Base-by-base conservation (phyloP, 192 early-diverging fungal species). In the Umbelopsis isabellina region DNA sequence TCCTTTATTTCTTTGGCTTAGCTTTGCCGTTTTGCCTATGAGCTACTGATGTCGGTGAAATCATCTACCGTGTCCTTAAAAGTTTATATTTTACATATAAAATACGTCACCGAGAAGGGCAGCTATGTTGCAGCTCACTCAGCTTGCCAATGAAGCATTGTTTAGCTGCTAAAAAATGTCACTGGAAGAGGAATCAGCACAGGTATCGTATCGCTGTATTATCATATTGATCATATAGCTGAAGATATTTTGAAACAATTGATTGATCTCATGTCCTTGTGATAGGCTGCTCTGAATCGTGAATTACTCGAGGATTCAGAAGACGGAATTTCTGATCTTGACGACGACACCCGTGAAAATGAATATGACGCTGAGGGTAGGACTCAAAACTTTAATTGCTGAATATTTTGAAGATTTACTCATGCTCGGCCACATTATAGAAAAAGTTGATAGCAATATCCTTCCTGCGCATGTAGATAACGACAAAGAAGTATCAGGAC, bases 321-420 rank as follows among this genome's bases (percentile, higher is more conserved):
- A 37, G 69, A 49, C 46, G 76, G 73, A 50, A 68, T 78, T 49
- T 73, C 72, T 72, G 76, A 78, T 65, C 76, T 78, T 69, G 76
- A 78, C 45, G 75, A 55, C 41, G 69, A 72, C 37, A 30, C 35
- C 8, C 27, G 64, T 12, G 21, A 64, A 12, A 71, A 51, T 50
- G 67, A 68, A 35, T 13, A 50, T 33, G 49, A 49, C 8, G 13
- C 8, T 52, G 67, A 37, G 30, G 48, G 49, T 47, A 64, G 25
- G 20, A 37, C 16, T 23, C 22, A 51, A 2, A 48, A n/a, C 45
- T 46, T 27, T 47, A 46, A 8, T 25, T 44, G 46, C 1, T 45
- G 22, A 11, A 21, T n/a, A 49, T 11, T 48, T 5, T 41, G 37
- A 41, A 41, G 10, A 10, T 41, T 9, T 41, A 5, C 37, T 41